These are phyloP conservation scores for Lactarius psammicola DNA, from an alignment of 768 basidiomycete genomes.

Conservation along the genomic window DNA sequence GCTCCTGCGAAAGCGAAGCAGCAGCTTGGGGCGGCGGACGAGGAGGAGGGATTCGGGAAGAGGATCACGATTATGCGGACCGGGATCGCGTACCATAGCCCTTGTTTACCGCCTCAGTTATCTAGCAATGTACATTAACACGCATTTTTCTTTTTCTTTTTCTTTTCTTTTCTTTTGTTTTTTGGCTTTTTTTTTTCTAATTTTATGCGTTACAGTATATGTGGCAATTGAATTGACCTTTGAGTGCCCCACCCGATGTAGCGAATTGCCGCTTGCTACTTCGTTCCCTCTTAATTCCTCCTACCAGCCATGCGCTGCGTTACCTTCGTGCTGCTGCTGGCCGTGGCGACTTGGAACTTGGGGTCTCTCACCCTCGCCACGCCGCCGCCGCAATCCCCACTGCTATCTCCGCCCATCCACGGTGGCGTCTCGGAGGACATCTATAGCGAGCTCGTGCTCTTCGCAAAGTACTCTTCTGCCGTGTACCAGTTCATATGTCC, in stretches of 20 bases:
- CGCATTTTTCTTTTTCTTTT: constrained; percentile 16
- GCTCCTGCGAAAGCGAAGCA: constrained; percentile 14
- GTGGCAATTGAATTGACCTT: background rate
- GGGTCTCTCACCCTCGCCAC: background rate
- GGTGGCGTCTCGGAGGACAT: constrained; percentile 8
- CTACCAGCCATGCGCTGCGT: constrained; percentile 7
- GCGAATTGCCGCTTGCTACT: background rate
- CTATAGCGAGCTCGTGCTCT: constrained; percentile 46
- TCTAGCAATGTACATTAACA: constrained; percentile 33
- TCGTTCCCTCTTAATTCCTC: background rate
- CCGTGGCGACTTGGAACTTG: background rate
- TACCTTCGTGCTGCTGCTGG: background rate
- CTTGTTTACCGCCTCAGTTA: constrained; percentile 38
- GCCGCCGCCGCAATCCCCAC: background rate
- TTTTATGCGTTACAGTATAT: constrained; percentile 1
- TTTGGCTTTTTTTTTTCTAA: background rate
- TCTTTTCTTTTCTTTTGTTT: background rate
- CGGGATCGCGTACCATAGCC: constrained; percentile 58
- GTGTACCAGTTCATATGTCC: constrained; percentile 48
- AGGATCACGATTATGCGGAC: constrained; percentile 52
- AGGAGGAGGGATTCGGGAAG: constrained; percentile 26
- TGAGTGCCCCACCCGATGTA: background rate
- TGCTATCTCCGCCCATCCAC: background rate
- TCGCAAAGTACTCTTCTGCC: constrained; percentile 51
- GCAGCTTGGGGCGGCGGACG: constrained; percentile 22